Evolutionary conservation across 2,329 filamentous ascomycete genomes (phyloP).

Genomic region (Pseudovirgaria hyperparasitica): DNA sequence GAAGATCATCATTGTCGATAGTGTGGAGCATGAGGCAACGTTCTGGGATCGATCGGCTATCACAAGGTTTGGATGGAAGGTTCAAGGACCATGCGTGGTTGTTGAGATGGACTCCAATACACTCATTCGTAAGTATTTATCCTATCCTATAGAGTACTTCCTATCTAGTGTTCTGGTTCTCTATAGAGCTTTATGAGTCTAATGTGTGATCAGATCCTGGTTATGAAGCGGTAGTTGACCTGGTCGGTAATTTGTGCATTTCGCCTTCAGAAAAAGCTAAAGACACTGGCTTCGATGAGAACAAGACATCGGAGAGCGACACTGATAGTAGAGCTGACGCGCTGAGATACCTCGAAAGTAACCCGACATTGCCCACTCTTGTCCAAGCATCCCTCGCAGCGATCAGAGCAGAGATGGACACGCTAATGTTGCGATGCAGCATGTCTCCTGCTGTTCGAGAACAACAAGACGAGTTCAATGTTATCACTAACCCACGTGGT

Average conservation of each 20-base stretch:
- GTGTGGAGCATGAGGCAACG: slow-evolving; percentile 26
- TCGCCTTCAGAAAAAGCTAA: slow-evolving; percentile 18
- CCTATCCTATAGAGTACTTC: too few species aligned
- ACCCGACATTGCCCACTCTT: slow-evolving; percentile 31
- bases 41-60: slow-evolving; percentile 33
- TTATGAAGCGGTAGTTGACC: slow-evolving; percentile 33
- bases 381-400: slow-evolving; percentile 33
- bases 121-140: too few species aligned
- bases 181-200: too few species aligned
- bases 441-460: slow-evolving; percentile 40
- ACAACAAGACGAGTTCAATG: slow-evolving; percentile 41
- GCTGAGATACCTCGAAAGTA: slow-evolving; percentile 21
- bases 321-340: slow-evolving; percentile 26
- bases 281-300: too few species aligned
- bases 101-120: slow-evolving; percentile 41
- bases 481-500: slow-evolving; percentile 35
- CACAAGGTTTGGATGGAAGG: slow-evolving; percentile 26
- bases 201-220: too few species aligned
- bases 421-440: slow-evolving; percentile 36
- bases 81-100: slow-evolving; percentile 34
- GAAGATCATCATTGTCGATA: slow-evolving; percentile 28
- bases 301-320: slow-evolving; percentile 12
- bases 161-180: too few species aligned
- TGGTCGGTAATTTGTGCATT: slow-evolving; percentile 37
- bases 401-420: slow-evolving; percentile 38